Conservation (phyloP, 257 asterid species). For the Gentiana straminea region DNA sequence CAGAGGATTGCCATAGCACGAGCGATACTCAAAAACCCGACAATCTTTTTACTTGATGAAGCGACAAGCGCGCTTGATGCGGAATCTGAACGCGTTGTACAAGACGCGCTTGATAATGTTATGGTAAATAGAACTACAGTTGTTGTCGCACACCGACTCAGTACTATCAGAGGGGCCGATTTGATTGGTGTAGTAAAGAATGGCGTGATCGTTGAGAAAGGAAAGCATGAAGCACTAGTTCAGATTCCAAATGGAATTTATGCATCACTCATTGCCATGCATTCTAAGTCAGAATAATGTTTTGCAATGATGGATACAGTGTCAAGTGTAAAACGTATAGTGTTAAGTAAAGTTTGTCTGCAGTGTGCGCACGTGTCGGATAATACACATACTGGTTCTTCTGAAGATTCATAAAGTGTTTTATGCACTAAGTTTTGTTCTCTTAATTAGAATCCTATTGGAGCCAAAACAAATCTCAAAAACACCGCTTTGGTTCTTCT, state of each 20-base stretch:
- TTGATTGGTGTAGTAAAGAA: conserved; percentile 11
- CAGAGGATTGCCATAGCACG: conserved; percentile 26
- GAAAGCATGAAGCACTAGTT: conserved; percentile 12
- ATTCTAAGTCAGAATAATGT: neutral
- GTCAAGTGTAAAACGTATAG: no score
- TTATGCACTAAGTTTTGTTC: no score
- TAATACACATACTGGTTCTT: no score
- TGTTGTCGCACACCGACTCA: conserved; percentile 8
- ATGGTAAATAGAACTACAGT: conserved; percentile 11
- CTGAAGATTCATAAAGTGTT: no score
- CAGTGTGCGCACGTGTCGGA: no score
- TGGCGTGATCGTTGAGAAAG: conserved; percentile 16
- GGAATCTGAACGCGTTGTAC: conserved; percentile 11
- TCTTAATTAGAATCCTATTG: no score
- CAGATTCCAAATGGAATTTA: conserved; percentile 11
- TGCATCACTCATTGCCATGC: conserved; percentile 7
- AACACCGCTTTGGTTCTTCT: no score
- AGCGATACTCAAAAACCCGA: conserved; percentile 16
- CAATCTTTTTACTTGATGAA: conserved; percentile 19
- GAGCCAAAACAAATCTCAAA: no score
- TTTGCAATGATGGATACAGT: no score
- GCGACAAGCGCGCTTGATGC: conserved; percentile 25
- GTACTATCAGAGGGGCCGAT: conserved; percentile 11
- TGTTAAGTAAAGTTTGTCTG: no score
- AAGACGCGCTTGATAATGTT: conserved; percentile 11